phyloP scores from a whole-genome alignment of 2,329 filamentous ascomycete species.

The Pseudocercospora ulei region DNA sequence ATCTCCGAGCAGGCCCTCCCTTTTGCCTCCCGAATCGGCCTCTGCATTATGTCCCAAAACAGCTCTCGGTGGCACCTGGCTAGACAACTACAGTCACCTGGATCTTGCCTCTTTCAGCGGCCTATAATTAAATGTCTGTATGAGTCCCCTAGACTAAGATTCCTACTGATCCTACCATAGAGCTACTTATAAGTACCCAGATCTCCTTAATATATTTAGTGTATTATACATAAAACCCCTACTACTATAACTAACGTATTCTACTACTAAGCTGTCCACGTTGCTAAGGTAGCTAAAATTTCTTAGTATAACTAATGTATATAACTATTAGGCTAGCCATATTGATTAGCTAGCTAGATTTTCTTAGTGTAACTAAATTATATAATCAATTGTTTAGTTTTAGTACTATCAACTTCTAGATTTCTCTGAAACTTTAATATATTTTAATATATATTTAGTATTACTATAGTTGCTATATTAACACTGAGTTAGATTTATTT shows the following conservation, averaged over 20 bases:
- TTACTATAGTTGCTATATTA: not conserved
- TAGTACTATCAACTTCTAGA: not conserved
- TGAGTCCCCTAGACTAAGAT: too few relatives aligned
- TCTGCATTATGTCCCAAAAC: too few relatives aligned
- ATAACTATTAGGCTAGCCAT: not conserved
- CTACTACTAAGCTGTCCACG: not conserved
- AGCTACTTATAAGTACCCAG: too few relatives aligned
- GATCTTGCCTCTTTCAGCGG: too few relatives aligned
- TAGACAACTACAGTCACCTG: too few relatives aligned
- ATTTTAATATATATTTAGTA: not conserved
- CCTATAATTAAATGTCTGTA: too few relatives aligned
- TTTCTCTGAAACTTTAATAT: not conserved
- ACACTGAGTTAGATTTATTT: not conserved
- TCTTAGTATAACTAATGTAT: not conserved
- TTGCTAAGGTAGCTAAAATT: not conserved
- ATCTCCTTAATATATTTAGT: too few relatives aligned
- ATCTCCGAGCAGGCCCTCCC: too few relatives aligned
- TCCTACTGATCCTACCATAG: too few relatives aligned
- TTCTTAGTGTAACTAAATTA: not conserved
- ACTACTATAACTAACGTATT: not conserved
- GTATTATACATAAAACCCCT: not conserved
- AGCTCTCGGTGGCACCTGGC: too few relatives aligned
- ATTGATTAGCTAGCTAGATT: not conserved
- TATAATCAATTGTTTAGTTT: slow-evolving; percentile 1
- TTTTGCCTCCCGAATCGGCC: too few relatives aligned